Conservation (phyloP, 2,329 filamentous ascomycete species). For the Fusarium anthophilum region DNA sequence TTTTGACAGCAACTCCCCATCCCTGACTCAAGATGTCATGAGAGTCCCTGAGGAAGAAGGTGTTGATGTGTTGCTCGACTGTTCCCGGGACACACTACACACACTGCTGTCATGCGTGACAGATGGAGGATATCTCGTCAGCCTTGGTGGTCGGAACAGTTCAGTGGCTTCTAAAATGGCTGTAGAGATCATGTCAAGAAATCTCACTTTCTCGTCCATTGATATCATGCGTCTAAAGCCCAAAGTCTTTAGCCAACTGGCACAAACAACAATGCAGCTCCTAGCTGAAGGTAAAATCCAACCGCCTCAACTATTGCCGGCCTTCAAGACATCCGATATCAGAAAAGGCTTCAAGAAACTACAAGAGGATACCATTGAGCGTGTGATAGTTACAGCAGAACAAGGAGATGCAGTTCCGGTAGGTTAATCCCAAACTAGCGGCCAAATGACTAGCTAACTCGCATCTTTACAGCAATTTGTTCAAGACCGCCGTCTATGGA, state of each 20-base stretch:
- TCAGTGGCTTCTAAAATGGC: accelerated
- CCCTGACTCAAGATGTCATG: background rate
- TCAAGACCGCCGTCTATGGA: background rate
- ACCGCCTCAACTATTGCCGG: accelerated
- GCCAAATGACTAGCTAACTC: accelerated
- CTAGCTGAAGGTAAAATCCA: accelerated
- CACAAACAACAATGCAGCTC: background rate
- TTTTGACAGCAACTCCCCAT: background rate
- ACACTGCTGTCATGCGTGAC: background rate
- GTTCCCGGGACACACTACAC: accelerated
- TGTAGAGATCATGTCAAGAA: background rate
- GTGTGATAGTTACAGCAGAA: background rate
- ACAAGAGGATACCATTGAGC: background rate
- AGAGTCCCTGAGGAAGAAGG: background rate
- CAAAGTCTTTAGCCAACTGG: accelerated
- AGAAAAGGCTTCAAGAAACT: background rate
- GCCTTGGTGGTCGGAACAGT: accelerated
- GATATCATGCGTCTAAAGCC: background rate
- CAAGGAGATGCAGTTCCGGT: background rate
- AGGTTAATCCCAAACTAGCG: accelerated
- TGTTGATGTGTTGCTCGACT: background rate
- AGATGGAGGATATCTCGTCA: accelerated
- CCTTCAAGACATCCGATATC: background rate
- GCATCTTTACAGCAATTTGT: background rate
- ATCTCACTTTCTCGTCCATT: background rate